Evolutionary conservation across 176 grass and related monocot species (phyloP), one percentile per base, ranked within the genome.

Genomic region (Hyparrhenia diplandra): DNA sequence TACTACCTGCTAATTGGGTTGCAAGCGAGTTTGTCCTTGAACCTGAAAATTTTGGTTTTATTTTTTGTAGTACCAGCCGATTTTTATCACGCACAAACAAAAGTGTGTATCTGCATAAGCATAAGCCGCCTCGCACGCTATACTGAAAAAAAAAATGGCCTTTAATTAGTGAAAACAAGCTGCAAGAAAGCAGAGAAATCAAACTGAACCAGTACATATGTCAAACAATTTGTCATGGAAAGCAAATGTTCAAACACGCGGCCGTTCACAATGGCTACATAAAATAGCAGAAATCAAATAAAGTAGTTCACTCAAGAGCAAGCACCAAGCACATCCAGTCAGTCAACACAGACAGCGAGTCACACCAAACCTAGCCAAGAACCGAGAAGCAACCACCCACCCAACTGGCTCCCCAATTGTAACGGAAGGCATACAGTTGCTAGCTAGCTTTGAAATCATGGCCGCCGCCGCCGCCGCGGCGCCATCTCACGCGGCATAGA

Each of bases 401-500:
- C 31, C 27, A 25, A 34, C 13, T 57, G 20, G 21, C 27, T 18
- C 35, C 11, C 27, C 37, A 41, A 32, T 10, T 57, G 29, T 1
- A n/a, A 23, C 34, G 21, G 47, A 74, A 66, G 8, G 32, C 31
- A n/a, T 9, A 13, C 10, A 57, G 20, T n/a, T 5, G 18, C 18
- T 63, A 28, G 55, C n/a, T 9, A 5, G 13, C n/a, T n/a, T n/a
- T n/a, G n/a, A n/a, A 28, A 32, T 12, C 46, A 74, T 45, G 13
- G 14, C 14, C 62, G 29, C 12, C 24, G 58, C 11, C 59, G 13
- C 27, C n/a, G n/a, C n/a, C n/a, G n/a, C n/a, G n/a, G n/a, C n/a
- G n/a, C 8, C n/a, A n/a, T n/a, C n/a, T 83, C 86, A 90, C 8
- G 35, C 82, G 42, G 89, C 82, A 28, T 25, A 43, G 25, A 85